phyloP scores from a whole-genome alignment of 176 grass and related monocot species.

The Rhynchospora pubera region DNA sequence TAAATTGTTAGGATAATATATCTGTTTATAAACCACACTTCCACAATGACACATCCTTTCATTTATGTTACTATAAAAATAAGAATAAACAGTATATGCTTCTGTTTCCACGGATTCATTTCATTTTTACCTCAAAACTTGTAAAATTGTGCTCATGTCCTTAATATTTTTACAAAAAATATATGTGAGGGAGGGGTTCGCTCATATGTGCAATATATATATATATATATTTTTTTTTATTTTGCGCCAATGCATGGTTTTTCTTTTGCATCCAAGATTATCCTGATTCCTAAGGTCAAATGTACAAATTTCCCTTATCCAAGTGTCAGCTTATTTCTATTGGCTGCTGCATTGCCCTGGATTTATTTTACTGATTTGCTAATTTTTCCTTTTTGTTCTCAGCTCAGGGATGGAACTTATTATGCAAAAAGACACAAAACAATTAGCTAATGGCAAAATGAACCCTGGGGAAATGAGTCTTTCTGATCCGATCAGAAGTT shows the following conservation, averaged over 20 bases:
- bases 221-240: too few relatives aligned
- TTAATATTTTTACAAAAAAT: background rate
- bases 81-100: background rate
- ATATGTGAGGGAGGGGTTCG: background rate
- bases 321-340: slow-evolving; percentile 8
- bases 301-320: background rate
- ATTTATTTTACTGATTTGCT: background rate
- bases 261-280: background rate
- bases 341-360: too few relatives aligned
- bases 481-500: slow-evolving; percentile 34
- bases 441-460: too few relatives aligned
- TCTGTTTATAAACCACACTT: background rate
- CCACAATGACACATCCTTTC: background rate
- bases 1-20: background rate
- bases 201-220: background rate
- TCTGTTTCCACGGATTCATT: background rate
- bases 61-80: background rate
- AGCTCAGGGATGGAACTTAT: slow-evolving; percentile 24
- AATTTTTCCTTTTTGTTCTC: slow-evolving; percentile 10
- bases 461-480: slow-evolving; percentile 25
- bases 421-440: slow-evolving; percentile 27
- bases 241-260: background rate
- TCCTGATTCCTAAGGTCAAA: background rate
- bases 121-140: background rate
- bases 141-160: background rate